A percentile compares a stretch with the other conserved stretches of the same genome.
Evolutionary conservation across 73 alveolate genomes (phyloP).

Genomic region (Stentor coeruleus): DNA sequence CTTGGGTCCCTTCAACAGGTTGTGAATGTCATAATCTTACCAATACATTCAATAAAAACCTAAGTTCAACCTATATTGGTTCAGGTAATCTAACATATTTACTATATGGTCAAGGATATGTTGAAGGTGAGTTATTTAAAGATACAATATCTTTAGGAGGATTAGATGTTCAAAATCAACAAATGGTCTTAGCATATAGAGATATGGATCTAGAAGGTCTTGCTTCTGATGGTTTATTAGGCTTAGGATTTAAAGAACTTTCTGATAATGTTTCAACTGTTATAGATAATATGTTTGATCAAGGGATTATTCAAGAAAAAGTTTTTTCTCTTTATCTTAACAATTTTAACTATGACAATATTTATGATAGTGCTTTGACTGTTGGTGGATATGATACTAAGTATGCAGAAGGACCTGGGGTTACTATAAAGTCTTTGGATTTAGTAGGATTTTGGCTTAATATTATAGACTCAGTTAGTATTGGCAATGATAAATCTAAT

Average conservation of each 20-base stretch:
- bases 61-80: not conserved
- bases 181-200: not conserved
- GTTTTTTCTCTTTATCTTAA: not conserved
- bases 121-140: not conserved
- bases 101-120: not conserved
- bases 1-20: slow-evolving; percentile 50
- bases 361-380: not conserved
- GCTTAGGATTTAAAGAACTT: slow-evolving; percentile 14
- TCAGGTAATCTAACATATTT: not conserved
- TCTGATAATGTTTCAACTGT: not conserved
- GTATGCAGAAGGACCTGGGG: not conserved
- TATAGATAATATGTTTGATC: not conserved
- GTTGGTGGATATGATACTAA: not conserved
- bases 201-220: slow-evolving; percentile 1
- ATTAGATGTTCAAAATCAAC: not conserved
- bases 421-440: not conserved
- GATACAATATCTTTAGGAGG: not conserved
- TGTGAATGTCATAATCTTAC: not conserved
- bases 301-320: not conserved
- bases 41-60: not conserved
- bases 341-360: not conserved
- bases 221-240: not conserved
- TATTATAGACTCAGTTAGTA: not conserved
- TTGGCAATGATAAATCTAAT: not conserved
- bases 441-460: not conserved